A percentile compares a stretch with the other conserved stretches of the same genome.
These are phyloP conservation scores for Bullera alba DNA, from an alignment of 768 basidiomycete genomes.

Conservation along the genomic window DNA sequence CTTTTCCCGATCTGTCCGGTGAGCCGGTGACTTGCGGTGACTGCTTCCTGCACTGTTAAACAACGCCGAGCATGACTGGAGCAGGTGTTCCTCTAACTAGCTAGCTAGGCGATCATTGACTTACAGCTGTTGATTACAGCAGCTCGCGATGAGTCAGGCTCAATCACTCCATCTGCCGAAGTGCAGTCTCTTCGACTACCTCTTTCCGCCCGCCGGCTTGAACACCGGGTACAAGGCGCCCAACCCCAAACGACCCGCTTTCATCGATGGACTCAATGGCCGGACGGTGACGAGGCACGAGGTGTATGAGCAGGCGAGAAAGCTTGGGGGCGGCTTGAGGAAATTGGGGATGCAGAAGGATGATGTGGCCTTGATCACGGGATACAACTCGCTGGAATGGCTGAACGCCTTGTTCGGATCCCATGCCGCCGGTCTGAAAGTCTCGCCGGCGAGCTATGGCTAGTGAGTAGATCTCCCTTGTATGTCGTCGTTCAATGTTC, in stretches of 20 bases:
- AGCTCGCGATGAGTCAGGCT: too few relatives aligned
- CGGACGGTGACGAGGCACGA: conserved; percentile 55
- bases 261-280: conserved; percentile 61
- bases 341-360: conserved; percentile 50
- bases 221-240: conserved; percentile 9
- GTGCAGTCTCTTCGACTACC: conserved; percentile 25
- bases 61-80: too few relatives aligned
- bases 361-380: conserved; percentile 58
- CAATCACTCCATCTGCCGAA: conserved; percentile 20
- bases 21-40: too few relatives aligned
- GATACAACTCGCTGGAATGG: conserved; percentile 60
- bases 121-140: too few relatives aligned
- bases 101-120: too few relatives aligned
- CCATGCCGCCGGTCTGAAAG: conserved; percentile 59
- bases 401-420: conserved; percentile 50
- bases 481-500: neutral
- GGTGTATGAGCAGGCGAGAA: conserved; percentile 54
- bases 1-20: too few relatives aligned
- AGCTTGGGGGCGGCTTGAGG: conserved; percentile 57
- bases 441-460: conserved; percentile 60
- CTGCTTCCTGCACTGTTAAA: too few relatives aligned
- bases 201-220: conserved; percentile 25
- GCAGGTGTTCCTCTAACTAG: too few relatives aligned
- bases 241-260: conserved; percentile 51
- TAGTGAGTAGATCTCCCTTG: conserved; percentile 14